phyloP scores from a whole-genome alignment of 2,329 filamentous ascomycete species.

The Trichoderma sp. region DNA sequence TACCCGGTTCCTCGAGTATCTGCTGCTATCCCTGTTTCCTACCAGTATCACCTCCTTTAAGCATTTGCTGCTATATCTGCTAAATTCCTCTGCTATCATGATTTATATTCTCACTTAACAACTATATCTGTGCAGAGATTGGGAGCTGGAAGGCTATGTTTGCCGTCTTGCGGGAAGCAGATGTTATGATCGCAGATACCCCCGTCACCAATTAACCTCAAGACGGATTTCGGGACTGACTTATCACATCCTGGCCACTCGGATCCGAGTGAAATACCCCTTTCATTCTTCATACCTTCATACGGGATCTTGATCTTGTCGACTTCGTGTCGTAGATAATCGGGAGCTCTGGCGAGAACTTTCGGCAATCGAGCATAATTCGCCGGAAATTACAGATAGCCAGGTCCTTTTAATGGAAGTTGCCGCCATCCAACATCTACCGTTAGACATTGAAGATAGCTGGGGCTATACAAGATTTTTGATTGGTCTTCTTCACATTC shows the following conservation, averaged over 20 bases:
- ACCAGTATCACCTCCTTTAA: no score
- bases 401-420: neutral
- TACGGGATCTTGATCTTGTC: no score
- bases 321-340: neutral
- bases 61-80: neutral
- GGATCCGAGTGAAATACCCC: neutral
- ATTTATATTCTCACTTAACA: neutral
- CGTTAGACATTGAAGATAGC: no score
- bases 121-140: neutral
- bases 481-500: neutral
- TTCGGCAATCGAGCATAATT: neutral
- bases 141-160: neutral
- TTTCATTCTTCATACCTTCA: neutral
- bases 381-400: neutral
- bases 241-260: neutral
- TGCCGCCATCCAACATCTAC: neutral
- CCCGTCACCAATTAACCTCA: neutral
- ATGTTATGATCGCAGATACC: neutral
- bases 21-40: no score
- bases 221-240: neutral
- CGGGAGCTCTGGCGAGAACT: neutral
- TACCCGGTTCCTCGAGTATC: neutral
- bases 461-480: neutral
- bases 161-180: neutral
- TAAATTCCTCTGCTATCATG: neutral